Evolutionary conservation across 1,284 basidiomycete genomes (phyloP).

Genomic region (Inonotus hispidus): DNA sequence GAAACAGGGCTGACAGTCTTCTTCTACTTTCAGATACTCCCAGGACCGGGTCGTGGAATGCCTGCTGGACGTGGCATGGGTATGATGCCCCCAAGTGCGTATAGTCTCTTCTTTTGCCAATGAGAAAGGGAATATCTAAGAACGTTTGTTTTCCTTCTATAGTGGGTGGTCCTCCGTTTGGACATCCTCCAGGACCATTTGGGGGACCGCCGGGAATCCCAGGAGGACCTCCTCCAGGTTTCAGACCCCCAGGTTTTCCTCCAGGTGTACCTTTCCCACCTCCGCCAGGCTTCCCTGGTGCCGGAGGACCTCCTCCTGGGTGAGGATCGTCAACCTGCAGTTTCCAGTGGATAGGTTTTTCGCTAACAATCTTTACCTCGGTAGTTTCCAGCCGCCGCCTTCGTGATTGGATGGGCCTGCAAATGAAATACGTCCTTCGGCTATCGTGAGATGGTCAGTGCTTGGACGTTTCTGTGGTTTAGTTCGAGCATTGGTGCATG

Average conservation of each 20-base stretch:
- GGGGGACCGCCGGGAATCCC: slow-evolving; percentile 75
- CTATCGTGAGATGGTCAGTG: not conserved
- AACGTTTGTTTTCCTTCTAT: slow-evolving; percentile 21
- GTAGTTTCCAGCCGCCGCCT: slow-evolving; percentile 36
- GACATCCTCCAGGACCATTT: slow-evolving; percentile 81
- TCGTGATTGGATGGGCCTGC: slow-evolving; percentile 29
- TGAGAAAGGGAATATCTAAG: not conserved
- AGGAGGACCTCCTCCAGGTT: slow-evolving; percentile 64
- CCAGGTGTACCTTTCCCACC: slow-evolving; percentile 55
- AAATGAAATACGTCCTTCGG: not conserved
- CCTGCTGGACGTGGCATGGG: slow-evolving; percentile 97
- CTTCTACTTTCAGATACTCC: slow-evolving; percentile 55
- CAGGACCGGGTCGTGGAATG: slow-evolving; percentile 90
- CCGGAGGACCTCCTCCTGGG: slow-evolving; percentile 68
- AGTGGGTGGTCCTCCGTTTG: slow-evolving; percentile 68
- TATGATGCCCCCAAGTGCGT: slow-evolving; percentile 86
- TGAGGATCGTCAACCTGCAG: slow-evolving; percentile 38
- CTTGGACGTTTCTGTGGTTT: not conserved
- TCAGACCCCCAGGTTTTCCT: slow-evolving; percentile 78
- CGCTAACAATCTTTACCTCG: not conserved
- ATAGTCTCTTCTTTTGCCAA: slow-evolving; percentile 19
- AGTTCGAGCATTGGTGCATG: not conserved
- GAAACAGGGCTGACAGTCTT: slow-evolving; percentile 4
- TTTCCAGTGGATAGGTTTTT: not conserved
- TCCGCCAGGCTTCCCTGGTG: slow-evolving; percentile 72